Evolutionary conservation across 2,329 filamentous ascomycete species (phyloP).

Genomic region (Trichoderma afroharzianum): DNA sequence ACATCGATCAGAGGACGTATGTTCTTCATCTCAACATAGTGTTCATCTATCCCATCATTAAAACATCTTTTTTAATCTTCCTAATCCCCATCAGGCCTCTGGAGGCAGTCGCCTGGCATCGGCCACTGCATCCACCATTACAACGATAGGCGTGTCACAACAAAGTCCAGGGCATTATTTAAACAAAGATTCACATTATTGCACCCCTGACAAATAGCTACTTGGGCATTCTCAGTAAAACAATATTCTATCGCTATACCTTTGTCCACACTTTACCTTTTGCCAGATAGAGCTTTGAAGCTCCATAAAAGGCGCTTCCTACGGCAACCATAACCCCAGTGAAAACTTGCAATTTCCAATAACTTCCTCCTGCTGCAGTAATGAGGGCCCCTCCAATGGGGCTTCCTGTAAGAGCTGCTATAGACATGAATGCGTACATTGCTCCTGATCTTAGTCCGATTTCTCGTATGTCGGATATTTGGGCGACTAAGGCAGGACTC

Average conservation of each 20-base stretch:
- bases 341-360: background rate
- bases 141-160: too few relatives aligned
- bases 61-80: background rate
- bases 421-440: background rate
- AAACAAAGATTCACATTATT: too few relatives aligned
- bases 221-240: background rate
- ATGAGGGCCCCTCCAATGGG: background rate
- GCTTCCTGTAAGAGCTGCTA: background rate
- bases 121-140: background rate
- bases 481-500: background rate
- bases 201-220: too few relatives aligned
- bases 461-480: background rate
- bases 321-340: background rate
- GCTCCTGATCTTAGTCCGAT: background rate
- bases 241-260: background rate
- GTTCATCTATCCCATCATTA: background rate
- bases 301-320: background rate
- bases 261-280: background rate
- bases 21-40: background rate
- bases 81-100: background rate
- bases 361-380: background rate
- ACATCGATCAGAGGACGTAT: background rate
- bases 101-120: background rate
- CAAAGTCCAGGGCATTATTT: too few relatives aligned
- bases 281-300: background rate